Base-by-base conservation (phyloP, 75 land plant species). In the Sequoiadendron giganteum region DNA sequence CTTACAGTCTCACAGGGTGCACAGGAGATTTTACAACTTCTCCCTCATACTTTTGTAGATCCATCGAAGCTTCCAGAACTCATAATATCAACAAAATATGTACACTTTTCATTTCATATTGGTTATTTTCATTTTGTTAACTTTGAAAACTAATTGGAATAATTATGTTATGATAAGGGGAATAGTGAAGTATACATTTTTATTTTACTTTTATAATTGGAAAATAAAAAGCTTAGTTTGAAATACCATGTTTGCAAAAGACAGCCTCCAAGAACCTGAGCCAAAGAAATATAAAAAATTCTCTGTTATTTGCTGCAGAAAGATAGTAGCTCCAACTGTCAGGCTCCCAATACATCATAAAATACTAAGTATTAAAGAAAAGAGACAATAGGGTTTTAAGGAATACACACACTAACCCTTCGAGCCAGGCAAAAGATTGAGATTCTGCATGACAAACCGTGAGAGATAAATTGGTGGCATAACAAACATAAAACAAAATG, bases 11-110 rank as follows among this genome's bases (percentile, higher is more conserved):
- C 99, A 58, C 92, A 87, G 30, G 99, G 99, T 40, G 99, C 99
- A 43, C 99, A 95, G 91, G 99, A 98, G 88, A 95, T 98, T 56
- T 94, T 98, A 49, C 93, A 93, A 88, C 95, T 98, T 79, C 91
- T 98, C 56, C 99, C 99, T 87, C 99, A 98, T 90, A 91, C 89
- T 48, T 97, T 93, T 91, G 93, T 98, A 82, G 93, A 93, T 43
- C 94, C 96, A 68, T 86, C 92, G 72, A 88, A 91, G 86, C 95
- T 98, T 91, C 93, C 92, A 58, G 90, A 92, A 81, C 85, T 96
- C 3, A 89, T 88, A 87, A 86, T 52, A 36, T 39, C 61, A 36
- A 47, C 84, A 21, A 54, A 56, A 70, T 72, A 38, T 70, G 65
- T 86, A 86, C 34, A 65, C 36, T 86, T 39, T 86, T 30, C 28